Evolutionary conservation across 805 yeast species (phyloP).

Genomic region (Metschnikowia gelsemii): DNA sequence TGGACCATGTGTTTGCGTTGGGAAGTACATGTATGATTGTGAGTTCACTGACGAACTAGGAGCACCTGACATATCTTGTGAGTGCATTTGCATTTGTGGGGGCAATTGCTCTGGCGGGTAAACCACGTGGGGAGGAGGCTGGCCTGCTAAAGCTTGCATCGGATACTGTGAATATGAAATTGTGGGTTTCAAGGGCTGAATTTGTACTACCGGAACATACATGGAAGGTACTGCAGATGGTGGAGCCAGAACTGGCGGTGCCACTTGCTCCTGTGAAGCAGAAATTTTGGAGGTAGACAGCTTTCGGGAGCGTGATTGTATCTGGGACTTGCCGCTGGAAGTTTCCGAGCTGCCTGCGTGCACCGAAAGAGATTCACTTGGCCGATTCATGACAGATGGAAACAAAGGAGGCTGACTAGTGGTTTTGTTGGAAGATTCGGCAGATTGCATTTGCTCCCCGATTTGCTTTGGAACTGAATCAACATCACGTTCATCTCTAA

Average conservation of each 20-base stretch:
- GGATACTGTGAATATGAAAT: constrained; percentile 12
- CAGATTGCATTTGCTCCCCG: background rate
- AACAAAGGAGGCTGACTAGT: constrained; percentile 1
- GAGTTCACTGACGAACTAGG: background rate
- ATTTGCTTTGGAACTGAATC: constrained; percentile 1
- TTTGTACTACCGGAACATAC: constrained; percentile 9
- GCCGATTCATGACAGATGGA: constrained; percentile 1
- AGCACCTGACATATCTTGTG: background rate
- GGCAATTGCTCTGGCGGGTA: constrained; percentile 7
- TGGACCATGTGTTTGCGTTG: constrained; percentile 4
- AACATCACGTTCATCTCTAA: constrained; percentile 24
- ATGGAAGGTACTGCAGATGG: constrained; percentile 4
- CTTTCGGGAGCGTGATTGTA: background rate
- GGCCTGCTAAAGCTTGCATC: constrained; percentile 8
- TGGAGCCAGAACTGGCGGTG: constrained; percentile 4
- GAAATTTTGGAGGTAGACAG: background rate
- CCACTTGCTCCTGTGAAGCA: background rate
- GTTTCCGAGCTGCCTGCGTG: background rate
- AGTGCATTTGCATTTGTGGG: background rate
- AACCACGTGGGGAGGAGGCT: constrained; percentile 6
- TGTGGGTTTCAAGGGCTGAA: constrained; percentile 4
- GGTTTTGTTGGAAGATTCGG: background rate
- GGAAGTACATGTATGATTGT: constrained; percentile 6
- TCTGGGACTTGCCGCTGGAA: background rate
- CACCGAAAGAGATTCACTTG: constrained; percentile 1